Evolutionary conservation across 495 filamentous ascomycete genomes (phyloP).

Genomic region (Venustampulla echinocandica): DNA sequence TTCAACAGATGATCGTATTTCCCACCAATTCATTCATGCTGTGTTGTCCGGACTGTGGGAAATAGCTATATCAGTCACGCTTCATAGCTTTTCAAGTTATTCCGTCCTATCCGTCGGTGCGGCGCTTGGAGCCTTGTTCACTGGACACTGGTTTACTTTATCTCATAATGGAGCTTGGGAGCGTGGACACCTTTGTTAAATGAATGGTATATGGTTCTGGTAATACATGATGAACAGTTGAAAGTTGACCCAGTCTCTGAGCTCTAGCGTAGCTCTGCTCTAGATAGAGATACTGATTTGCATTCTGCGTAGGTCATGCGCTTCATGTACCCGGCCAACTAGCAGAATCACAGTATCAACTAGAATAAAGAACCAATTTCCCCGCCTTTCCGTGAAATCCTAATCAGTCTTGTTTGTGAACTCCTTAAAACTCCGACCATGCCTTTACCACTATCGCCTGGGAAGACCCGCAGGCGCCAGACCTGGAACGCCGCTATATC

Average conservation of each 20-base stretch:
- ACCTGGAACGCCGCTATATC: conserved; percentile 88
- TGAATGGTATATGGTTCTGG: no score
- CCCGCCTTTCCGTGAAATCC: background rate
- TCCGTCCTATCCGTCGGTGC: no score
- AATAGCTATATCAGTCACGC: background rate
- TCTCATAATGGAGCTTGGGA: no score
- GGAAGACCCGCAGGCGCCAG: conserved; percentile 49
- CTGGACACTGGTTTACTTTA: no score
- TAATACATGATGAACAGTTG: no score
- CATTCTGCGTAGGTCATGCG: conserved; percentile 16
- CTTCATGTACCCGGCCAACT: background rate
- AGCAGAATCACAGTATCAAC: conserved; percentile 1
- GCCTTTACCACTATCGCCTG: conserved; percentile 9
- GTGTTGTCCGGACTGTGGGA: background rate
- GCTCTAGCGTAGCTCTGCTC: conserved; percentile 3
- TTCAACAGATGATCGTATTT: conserved; percentile 4
- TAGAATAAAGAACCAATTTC: conserved; percentile 6
- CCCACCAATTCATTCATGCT: background rate
- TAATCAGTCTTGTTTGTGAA: background rate
- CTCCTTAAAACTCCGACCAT: no score
- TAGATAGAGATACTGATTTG: conserved; percentile 9
- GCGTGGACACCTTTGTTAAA: no score
- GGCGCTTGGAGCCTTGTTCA: no score
- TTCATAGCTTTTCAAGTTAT: background rate
- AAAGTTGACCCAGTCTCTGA: no score